Evolutionary conservation across 371 early-diverging fungal genomes (phyloP), one percentile per base, ranked within the genome.

Genomic region (Zopfochytrium polystomum): DNA sequence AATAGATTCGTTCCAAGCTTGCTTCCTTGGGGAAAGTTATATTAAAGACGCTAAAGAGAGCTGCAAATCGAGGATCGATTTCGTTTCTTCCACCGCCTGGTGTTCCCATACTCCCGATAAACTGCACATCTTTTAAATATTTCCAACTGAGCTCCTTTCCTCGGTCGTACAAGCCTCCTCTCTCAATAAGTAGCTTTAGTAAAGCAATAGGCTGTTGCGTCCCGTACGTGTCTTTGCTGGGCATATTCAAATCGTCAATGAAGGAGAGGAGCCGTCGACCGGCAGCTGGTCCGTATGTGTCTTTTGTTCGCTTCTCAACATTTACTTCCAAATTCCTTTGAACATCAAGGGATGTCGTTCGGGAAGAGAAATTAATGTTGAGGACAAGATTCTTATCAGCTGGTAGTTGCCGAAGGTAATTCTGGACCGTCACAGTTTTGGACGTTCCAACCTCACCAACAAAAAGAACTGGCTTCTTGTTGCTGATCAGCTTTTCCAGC

Each of bases 201-300:
- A 82, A 64, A 1, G 82, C 79, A 46, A 84, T 80, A 1, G 81
- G 81, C 65, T 79, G 80, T 61, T 84, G 82, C 1, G 84, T 84
- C 7, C 84, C 84, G 60, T 82, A 84, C 5, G 78, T 79, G 62
- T 84, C 84, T 52, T 79, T 77, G 22, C 77, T 60, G 2, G 81
- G 81, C 81, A 84, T 80, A 64, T 84, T 84, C 5, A 84, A 57
- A 63, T 84, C 84, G 52, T 84, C 84, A 18, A 82, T 65, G 55
- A 82, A 84, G 9, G 79, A 73, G 48, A 80, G 45, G 35, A 84
- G 71, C 11, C 73, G 38, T 58, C 77, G 80, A 3, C 81, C 81
- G 0, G 79, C 79, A 0, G 78, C 62, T 0, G 83, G 83, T 9
- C 83, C 83, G 58, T 81, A 83, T 30, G 83, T 81, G 53, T 83